These are phyloP conservation scores for Boletales sp. DNA, from an alignment of 768 basidiomycete genomes.

Conservation along the genomic window DNA sequence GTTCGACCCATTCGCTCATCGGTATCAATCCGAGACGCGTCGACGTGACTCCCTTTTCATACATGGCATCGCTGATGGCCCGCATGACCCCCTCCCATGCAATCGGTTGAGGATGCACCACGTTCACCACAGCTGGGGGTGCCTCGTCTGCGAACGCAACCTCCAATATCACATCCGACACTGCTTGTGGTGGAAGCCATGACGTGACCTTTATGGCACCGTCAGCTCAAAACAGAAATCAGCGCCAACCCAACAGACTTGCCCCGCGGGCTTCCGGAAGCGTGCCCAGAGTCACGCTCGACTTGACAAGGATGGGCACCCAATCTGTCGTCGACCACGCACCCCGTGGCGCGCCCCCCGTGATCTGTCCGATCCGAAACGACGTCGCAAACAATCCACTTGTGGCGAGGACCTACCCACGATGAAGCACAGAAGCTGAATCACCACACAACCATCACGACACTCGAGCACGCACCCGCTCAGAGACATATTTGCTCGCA, in stretches of 20 bases:
- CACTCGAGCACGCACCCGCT: too few species aligned
- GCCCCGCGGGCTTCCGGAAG: constrained; percentile 31
- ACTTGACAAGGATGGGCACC: constrained; percentile 37
- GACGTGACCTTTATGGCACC: constrained; percentile 17
- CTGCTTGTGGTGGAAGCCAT: constrained; percentile 30
- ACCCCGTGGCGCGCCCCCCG: constrained; percentile 32
- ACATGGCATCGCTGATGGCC: constrained; percentile 16
- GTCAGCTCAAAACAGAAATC: not conserved
- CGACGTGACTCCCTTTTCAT: constrained; percentile 3
- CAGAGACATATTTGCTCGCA: too few species aligned
- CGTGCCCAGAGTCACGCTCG: constrained; percentile 26
- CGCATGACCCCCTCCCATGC: constrained; percentile 22
- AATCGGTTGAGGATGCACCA: constrained; percentile 31
- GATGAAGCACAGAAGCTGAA: too few species aligned
- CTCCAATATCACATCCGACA: constrained; percentile 25
- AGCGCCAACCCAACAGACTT: constrained; percentile 4
- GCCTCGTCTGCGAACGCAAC: constrained; percentile 22
- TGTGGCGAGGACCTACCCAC: too few species aligned
- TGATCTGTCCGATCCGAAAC: constrained; percentile 33
- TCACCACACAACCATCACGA: too few species aligned
- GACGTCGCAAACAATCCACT: too few species aligned
- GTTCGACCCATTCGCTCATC: constrained; percentile 25
- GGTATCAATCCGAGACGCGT: constrained; percentile 28
- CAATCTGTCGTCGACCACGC: constrained; percentile 36
- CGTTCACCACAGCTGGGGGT: constrained; percentile 17